A percentile compares a stretch with the other conserved stretches of the same genome.
These are phyloP conservation scores for Cryptococcus floricola DNA, from an alignment of 1,284 basidiomycete genomes.

Conservation along the genomic window DNA sequence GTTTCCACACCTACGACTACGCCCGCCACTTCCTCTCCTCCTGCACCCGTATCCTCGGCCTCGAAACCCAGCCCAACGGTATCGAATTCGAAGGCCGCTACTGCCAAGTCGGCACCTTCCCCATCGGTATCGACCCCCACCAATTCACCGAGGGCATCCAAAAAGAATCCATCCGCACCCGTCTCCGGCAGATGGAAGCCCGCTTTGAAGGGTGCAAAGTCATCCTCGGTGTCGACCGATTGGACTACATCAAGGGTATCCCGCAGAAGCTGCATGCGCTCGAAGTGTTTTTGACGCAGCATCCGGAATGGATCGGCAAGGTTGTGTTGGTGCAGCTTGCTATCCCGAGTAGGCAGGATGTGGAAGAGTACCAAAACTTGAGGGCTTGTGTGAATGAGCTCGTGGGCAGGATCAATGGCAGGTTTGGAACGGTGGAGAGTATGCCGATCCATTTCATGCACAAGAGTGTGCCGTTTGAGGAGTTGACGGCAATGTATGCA, in stretches of 20 bases:
- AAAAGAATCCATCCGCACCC: conserved; percentile 70
- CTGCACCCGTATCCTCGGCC: conserved; percentile 89
- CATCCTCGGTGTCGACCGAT: conserved; percentile 94
- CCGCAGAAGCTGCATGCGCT: conserved; percentile 96
- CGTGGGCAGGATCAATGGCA: conserved; percentile 95
- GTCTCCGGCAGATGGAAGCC: conserved; percentile 76
- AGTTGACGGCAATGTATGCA: conserved; percentile 93
- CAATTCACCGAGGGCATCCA: conserved; percentile 86
- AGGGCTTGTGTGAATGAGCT: conserved; percentile 95
- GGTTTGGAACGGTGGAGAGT: conserved; percentile 96
- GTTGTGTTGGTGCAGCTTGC: conserved; percentile 95
- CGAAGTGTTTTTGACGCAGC: conserved; percentile 92
- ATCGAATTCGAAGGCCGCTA: conserved; percentile 93
- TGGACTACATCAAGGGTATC: conserved; percentile 99
- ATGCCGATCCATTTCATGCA: conserved; percentile 99
- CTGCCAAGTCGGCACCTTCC: conserved; percentile 96
- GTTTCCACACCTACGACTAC: conserved; percentile 99
- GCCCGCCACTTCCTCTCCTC: conserved; percentile 98
- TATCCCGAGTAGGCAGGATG: conserved; percentile 94
- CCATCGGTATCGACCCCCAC: conserved; percentile 93
- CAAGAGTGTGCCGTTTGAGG: conserved; percentile 87
- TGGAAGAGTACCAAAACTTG: conserved; percentile 98
- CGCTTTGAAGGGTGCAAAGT: conserved; percentile 94
- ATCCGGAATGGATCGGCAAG: conserved; percentile 99
- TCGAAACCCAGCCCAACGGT: conserved; percentile 98